These are phyloP conservation scores for Aphanocladium album DNA, from an alignment of 2,329 filamentous ascomycete species.

Conservation along the genomic window DNA sequence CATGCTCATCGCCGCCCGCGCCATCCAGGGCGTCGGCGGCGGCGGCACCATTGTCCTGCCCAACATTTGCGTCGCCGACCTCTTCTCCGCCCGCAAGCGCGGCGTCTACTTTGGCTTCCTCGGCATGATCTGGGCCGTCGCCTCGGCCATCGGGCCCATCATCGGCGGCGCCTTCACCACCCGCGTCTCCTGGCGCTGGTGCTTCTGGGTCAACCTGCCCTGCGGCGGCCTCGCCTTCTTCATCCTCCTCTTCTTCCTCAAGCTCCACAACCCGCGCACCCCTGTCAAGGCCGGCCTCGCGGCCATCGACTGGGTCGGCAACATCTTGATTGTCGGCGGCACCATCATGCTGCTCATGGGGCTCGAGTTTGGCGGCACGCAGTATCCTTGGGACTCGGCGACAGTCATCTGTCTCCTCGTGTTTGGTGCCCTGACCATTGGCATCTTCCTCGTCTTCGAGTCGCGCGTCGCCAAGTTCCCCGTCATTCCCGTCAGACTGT, in stretches of 20 bases:
- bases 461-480: slow-evolving; percentile 69
- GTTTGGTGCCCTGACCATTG: slow-evolving; percentile 61
- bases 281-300: slow-evolving; percentile 56
- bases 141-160: slow-evolving; percentile 60
- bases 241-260: slow-evolving; percentile 56
- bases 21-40: slow-evolving; percentile 53
- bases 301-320: slow-evolving; percentile 57
- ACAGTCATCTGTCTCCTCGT: slow-evolving; percentile 73
- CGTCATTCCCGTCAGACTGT: slow-evolving; percentile 69
- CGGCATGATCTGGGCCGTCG: slow-evolving; percentile 58
- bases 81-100: slow-evolving; percentile 67
- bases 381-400: slow-evolving; percentile 68
- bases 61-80: slow-evolving; percentile 54
- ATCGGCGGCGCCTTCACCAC: slow-evolving; percentile 65
- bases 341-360: slow-evolving; percentile 84
- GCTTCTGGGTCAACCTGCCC: slow-evolving; percentile 60
- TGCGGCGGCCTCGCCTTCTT: slow-evolving; percentile 41
- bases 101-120: slow-evolving; percentile 49
- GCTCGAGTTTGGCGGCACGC: slow-evolving; percentile 75
- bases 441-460: slow-evolving; percentile 67
- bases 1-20: slow-evolving; percentile 50
- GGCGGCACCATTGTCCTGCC: slow-evolving; percentile 55
- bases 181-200: slow-evolving; percentile 64
- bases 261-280: slow-evolving; percentile 64
- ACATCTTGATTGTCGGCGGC: slow-evolving; percentile 61